Evolutionary conservation across 495 filamentous ascomycete species (phyloP).

Genomic region (Parathielavia hyrcaniae): DNA sequence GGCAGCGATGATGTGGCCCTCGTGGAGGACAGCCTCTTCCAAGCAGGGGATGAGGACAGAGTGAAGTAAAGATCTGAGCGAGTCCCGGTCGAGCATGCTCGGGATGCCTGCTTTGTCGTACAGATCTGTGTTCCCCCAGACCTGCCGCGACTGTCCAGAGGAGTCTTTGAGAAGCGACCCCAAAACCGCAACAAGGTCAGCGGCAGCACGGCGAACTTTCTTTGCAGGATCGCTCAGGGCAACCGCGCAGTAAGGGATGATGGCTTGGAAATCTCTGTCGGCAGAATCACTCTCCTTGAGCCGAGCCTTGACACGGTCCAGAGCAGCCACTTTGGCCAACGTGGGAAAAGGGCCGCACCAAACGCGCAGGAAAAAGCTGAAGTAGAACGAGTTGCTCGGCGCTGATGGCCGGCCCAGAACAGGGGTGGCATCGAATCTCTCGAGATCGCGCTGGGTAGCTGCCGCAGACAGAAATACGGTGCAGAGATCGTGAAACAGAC

Average conservation of each 20-base stretch:
- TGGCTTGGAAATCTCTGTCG: conserved; percentile 62
- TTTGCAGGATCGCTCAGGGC: conserved; percentile 68
- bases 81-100: conserved; percentile 53
- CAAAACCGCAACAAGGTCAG: conserved; percentile 52
- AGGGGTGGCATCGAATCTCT: conserved; percentile 52
- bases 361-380: conserved; percentile 69
- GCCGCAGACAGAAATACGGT: conserved; percentile 57
- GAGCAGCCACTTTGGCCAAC: conserved; percentile 58
- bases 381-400: conserved; percentile 55
- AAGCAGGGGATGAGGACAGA: conserved; percentile 60
- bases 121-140: conserved; percentile 38
- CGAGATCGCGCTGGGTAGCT: conserved; percentile 44
- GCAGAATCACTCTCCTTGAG: conserved; percentile 45
- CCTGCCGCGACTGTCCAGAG: conserved; percentile 14
- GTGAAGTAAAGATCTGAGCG: conserved; percentile 53
- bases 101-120: conserved; percentile 49
- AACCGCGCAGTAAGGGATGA: conserved; percentile 69
- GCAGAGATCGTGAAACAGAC: conserved; percentile 51
- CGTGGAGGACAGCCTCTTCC: conserved; percentile 78
- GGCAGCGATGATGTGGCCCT: conserved; percentile 53
- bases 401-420: conserved; percentile 53
- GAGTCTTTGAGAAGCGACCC: conserved; percentile 24
- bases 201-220: conserved; percentile 67
- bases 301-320: conserved; percentile 52
- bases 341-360: conserved; percentile 67